Evolutionary conservation across 2,329 filamentous ascomycete species (phyloP), one percentile per base, ranked within the genome.

Genomic region (Ilyonectria robusta): DNA sequence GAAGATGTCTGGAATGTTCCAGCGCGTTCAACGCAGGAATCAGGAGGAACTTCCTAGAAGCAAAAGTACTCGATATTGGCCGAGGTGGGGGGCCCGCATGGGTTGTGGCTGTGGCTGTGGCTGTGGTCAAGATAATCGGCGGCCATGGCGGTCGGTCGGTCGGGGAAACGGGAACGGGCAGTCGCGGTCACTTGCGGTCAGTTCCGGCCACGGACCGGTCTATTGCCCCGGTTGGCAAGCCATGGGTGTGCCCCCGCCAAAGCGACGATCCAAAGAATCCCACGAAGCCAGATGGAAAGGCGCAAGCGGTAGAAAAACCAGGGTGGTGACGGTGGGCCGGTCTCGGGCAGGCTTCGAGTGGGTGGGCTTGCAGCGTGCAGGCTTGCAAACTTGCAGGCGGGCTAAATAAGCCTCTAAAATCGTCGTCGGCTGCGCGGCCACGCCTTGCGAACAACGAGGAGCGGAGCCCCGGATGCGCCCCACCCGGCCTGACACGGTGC

Each of bases 361-460:
- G 35, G 21, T 33, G 62, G 29, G 21, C 44, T 47, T 47, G n/a
- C 21, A 11, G 44, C 10, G 10, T 8, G 42, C 21, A 37, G 48
- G 60, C 48, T 60, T 54, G 68, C 54, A 62, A 21, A 21, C 13
- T 21, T 31, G 47, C 47, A 48, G 47, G 26, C 48, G n/a, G 26
- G 48, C 48, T 51, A 51, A 51, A n/a, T 33, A 33, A 19, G 48
- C 29, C 48, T 51, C 50, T 33, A 29, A 58, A 29, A 44, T 58
- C 53, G 61, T 35, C 63, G 13, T 48, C 47, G 29, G 31, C 35
- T 65, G 66, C 51, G 53, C 46, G 63, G 66, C 55, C 68, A 61
- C 74, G 74, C 74, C 74, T 76, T 76, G 70, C 59, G 70, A 75
- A 75, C 51, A 68, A 76, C 74, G 69, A 75, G 71, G 71, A 75